Conservation (phyloP, 2,329 filamentous ascomycete genomes). For the Aspergillus nomiae region DNA sequence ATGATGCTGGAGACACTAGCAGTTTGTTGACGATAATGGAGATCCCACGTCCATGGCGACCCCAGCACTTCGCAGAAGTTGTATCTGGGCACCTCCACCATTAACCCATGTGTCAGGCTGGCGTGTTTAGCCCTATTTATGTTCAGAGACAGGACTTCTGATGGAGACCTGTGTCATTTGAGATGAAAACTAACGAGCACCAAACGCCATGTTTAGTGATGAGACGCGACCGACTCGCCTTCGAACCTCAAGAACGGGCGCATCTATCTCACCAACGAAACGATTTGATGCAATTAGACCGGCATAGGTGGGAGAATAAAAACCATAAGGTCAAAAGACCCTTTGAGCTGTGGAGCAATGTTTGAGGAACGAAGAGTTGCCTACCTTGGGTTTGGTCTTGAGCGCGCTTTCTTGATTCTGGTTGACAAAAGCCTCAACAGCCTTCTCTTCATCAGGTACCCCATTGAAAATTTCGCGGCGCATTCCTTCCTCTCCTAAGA, state of each 20-base stretch:
- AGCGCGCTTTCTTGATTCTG: slow-evolving; percentile 74
- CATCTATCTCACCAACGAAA: not conserved
- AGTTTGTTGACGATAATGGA: not conserved
- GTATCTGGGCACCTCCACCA: not conserved
- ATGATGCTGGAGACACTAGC: not conserved
- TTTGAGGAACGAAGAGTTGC: slow-evolving; percentile 26
- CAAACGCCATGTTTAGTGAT: not conserved
- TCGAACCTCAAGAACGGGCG: not conserved
- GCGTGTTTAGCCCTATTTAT: not conserved
- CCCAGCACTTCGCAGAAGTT: not conserved
- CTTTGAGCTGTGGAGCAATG: not conserved
- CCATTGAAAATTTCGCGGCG: slow-evolving; percentile 66
- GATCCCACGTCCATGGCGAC: not conserved
- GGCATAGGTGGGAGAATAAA: not conserved
- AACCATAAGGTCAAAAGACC: not conserved
- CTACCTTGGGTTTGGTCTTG: slow-evolving; percentile 83
- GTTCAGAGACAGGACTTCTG: not conserved
- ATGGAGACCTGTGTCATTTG: not conserved
- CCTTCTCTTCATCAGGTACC: slow-evolving; percentile 57
- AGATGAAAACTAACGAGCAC: not conserved
- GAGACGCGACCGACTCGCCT: slow-evolving; percentile 4
- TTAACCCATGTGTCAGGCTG: not conserved
- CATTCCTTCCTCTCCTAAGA: slow-evolving; percentile 64
- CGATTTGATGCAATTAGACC: not conserved
- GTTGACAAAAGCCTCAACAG: slow-evolving; percentile 68